Conservation (phyloP, 768 basidiomycete species). For the Termitomyces sp. region DNA sequence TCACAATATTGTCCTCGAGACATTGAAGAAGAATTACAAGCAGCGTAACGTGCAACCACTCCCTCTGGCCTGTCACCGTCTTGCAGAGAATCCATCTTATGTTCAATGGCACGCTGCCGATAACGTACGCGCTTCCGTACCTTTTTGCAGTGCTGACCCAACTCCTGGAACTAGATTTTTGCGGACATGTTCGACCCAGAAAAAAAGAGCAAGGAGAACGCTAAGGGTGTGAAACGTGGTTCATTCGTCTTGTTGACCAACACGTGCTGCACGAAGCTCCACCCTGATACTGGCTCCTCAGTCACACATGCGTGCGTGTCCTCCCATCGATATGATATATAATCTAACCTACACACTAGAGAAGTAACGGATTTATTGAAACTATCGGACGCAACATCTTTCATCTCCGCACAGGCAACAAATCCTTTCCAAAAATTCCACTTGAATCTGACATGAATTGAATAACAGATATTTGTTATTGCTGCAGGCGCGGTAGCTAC, state of each 20-base stretch:
- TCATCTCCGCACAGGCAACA: background rate
- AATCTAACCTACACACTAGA: background rate
- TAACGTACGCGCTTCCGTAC: background rate
- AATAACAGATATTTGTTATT: background rate
- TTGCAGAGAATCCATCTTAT: background rate
- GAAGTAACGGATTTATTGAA: background rate
- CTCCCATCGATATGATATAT: background rate
- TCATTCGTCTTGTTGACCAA: background rate
- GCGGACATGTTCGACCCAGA: background rate
- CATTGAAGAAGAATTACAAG: background rate
- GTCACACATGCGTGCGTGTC: background rate
- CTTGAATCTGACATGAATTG: background rate
- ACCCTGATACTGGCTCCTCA: background rate
- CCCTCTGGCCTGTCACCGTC: slow-evolving; percentile 1
- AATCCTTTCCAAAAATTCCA: background rate
- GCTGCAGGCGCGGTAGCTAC: background rate
- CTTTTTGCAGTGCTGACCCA: background rate
- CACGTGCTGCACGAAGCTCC: background rate
- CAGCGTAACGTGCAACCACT: background rate
- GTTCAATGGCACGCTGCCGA: slow-evolving; percentile 2
- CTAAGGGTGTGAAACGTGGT: background rate
- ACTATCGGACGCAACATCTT: too few species aligned
- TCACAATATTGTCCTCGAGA: background rate
- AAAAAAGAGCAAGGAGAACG: background rate
- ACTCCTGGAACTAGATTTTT: background rate